Base-by-base conservation (phyloP, 805 yeast genomes). In the Wickerhamomyces xylosicus region DNA sequence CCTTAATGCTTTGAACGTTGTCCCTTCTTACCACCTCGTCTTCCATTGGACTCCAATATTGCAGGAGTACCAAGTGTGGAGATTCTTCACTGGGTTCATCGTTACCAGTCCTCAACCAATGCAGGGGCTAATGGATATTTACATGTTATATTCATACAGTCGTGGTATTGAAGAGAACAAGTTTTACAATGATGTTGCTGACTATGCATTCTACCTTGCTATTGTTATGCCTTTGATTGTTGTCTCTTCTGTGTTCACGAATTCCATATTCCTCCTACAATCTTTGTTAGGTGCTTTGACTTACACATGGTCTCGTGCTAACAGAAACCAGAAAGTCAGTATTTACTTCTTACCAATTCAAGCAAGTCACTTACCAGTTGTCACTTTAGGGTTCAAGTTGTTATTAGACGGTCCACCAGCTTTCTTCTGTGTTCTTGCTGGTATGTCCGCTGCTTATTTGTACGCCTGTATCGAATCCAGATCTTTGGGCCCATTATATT, bases 381-480 rank as follows among this genome's bases (percentile, higher is more conserved):
- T 66, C 2, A 61, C 66, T 1, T 41, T 67, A 8, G 70, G 70
- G 1, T 67, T 67, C 46, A 53, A 67, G 25, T 52, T 66, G 28
- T 55, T 77, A 19, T 53, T 68, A 3, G 66, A 62, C 32, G 78
- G 78, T 3, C 41, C 42, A 3, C 43, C 51, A 3, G 53, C 67
- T 5, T 63, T 69, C 41, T 47, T 63, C 5, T 63, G 65, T 38
- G 61, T 71, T 0, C 42, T 71, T 2, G 50, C 67, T n/a, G 83
- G 85, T 2, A 66, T 73, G 49, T 50, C 63, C 10, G 71, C 73
- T 3, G 82, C 78, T 0, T 77, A 77, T 48, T 46, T 73, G 14
- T 77, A 77, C 57, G 74, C 72, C 42, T 77, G 85, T 50, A 53
- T 75, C 27, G 81, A 76, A 47, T 72, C 80, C 0, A 59, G 63